Conservation (phyloP, 805 yeast genomes). For the Blastobotrys terrestris region DNA sequence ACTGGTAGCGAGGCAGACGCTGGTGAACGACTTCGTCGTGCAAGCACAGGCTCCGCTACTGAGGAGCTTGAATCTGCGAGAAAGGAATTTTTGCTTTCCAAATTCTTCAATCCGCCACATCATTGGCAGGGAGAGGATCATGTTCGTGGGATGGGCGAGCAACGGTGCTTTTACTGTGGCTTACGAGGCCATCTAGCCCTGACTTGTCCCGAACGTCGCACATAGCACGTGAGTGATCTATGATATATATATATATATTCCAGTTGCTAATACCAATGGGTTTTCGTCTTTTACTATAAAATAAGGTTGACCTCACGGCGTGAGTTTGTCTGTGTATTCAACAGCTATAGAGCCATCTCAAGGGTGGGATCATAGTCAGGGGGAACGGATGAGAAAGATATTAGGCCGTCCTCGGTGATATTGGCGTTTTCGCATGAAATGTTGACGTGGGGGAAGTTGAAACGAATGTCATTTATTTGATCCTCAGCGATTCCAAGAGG, state of each 20-base stretch:
- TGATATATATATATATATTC: background rate
- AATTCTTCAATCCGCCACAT: background rate
- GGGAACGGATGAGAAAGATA: conserved; percentile 22
- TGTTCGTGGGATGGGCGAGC: background rate
- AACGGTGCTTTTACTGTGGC: background rate
- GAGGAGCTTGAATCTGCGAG: background rate
- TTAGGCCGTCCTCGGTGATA: conserved; percentile 19
- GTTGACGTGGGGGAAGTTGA: conserved; percentile 20
- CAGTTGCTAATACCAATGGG: too few relatives aligned
- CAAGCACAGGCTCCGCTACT: background rate
- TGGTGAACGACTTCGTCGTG: background rate
- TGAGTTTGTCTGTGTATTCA: background rate
- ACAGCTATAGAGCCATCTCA: conserved; percentile 16
- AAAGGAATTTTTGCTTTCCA: background rate
- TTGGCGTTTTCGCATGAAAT: conserved; percentile 28
- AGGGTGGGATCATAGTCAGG: conserved; percentile 24
- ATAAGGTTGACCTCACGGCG: too few relatives aligned
- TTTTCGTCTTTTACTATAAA: too few relatives aligned
- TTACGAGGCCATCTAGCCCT: background rate
- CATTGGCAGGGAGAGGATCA: background rate
- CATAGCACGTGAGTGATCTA: too few relatives aligned
- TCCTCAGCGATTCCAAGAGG: conserved; percentile 32
- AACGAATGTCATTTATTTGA: conserved; percentile 27
- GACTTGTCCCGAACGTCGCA: background rate
- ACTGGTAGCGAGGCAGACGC: background rate